Evolutionary conservation across 441 rosid genomes (phyloP), one percentile per base, ranked within the genome.

Genomic region (Populus tomentosa): DNA sequence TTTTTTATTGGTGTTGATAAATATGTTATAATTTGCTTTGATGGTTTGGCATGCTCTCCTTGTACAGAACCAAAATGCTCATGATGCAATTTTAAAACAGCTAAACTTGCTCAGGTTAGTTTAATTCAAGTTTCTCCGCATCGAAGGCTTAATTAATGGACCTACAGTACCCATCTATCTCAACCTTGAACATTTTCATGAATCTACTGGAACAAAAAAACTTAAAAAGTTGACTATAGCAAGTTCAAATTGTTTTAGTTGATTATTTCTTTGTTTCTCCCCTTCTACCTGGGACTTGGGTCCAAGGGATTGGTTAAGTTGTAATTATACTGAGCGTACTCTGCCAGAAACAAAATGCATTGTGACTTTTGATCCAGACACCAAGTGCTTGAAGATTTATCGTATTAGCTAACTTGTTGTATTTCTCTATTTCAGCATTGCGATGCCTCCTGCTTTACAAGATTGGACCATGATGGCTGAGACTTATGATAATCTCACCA

Each of bases 401-500:
- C 59, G 36, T 71, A 63, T 46, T 67, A 33, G 38, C 61, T 83
- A 40, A 26, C 73, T 74, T 64, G 42, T 75, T 40, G 46, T 38
- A 28, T 10, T 73, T 28, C 36, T 26, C 68, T 70, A 26, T 74
- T 80, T 86, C 88, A 94, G 98, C 40, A 67, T 82, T 62, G 89
- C 94, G 9, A 82, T 66, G 74, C 80, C 88, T 72, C 91, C 95
- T 63, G 84, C 86, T 80, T 83, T 94, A 79, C 84, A 82, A 69
- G 92, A 90, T 80, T 94, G 98, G 98, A 94, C 95, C 77, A 85
- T 87, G 75, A 90, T 90, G 83, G 90, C 95, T 18, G 91, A 88
- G 89, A 81, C 89, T 73, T 90, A 79, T 81, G 98, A 94, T 85
- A 88, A 84, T 69, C 80, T 94, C 79, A 85, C 84, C 74, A 85